phyloP scores from a whole-genome alignment of 1,284 basidiomycete species.

The Marasmius sp. region DNA sequence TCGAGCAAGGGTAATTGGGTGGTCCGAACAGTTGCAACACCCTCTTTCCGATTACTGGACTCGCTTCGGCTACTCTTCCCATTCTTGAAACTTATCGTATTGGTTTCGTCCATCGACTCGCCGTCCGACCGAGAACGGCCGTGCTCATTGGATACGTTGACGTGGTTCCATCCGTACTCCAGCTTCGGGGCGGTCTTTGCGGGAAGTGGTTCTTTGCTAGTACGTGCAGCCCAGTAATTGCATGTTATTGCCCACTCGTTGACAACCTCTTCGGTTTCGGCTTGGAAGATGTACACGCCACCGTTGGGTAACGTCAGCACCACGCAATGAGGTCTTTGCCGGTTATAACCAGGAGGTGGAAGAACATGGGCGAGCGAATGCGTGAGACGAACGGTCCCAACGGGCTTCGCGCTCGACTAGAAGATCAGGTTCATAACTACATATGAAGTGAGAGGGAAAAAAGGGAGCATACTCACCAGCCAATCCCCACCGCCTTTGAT shows the following conservation, averaged over 20 bases:
- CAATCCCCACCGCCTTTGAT: slow-evolving; percentile 97
- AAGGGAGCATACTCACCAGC: slow-evolving; percentile 64
- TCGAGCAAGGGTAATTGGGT: slow-evolving; percentile 72
- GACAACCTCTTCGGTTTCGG: slow-evolving; percentile 95
- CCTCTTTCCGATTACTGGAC: slow-evolving; percentile 61
- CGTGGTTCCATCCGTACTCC: slow-evolving; percentile 97
- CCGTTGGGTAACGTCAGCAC: slow-evolving; percentile 89
- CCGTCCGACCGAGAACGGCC: slow-evolving; percentile 60
- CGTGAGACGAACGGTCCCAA: slow-evolving; percentile 80
- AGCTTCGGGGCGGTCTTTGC: slow-evolving; percentile 98
- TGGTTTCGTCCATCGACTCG: slow-evolving; percentile 48
- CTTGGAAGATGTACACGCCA: slow-evolving; percentile 96
- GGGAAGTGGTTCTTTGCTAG: slow-evolving; percentile 88
- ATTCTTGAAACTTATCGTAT: slow-evolving; percentile 66
- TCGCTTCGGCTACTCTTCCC: slow-evolving; percentile 65
- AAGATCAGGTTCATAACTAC: slow-evolving; percentile 6
- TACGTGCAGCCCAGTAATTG: slow-evolving; percentile 97
- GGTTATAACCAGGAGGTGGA: slow-evolving; percentile 90
- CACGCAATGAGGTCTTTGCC: slow-evolving; percentile 90
- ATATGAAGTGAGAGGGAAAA: neutral
- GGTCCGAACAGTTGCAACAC: slow-evolving; percentile 59
- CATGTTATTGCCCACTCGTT: slow-evolving; percentile 98
- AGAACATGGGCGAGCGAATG: slow-evolving; percentile 88
- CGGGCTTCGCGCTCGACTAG: slow-evolving; percentile 81
- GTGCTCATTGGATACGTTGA: slow-evolving; percentile 44